Evolutionary conservation across 2,329 filamentous ascomycete genomes (phyloP).

Genomic region (Cylindrodendrum hubeiense): DNA sequence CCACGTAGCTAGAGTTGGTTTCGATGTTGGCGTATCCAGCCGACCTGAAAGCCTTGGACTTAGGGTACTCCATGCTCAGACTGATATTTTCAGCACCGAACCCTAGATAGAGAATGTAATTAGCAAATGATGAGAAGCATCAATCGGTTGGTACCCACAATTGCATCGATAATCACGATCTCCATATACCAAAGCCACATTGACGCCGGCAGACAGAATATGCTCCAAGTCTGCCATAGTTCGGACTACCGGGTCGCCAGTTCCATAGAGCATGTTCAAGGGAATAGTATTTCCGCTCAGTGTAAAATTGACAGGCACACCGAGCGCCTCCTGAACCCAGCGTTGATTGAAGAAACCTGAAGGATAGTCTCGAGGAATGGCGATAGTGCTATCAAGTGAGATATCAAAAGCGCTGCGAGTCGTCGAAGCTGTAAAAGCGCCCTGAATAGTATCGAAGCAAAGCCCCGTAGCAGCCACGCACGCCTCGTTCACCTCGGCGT

Average conservation of each 20-base stretch:
- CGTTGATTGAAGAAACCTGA: conserved; percentile 73
- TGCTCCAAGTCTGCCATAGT: conserved; percentile 60
- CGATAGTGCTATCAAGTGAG: conserved; percentile 62
- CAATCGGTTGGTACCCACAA: conserved; percentile 55
- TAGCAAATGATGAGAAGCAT: fast-evolving
- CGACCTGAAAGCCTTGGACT: conserved; percentile 62
- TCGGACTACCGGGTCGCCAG: conserved; percentile 65
- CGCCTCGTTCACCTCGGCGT: conserved; percentile 52
- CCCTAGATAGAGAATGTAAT: conserved; percentile 28
- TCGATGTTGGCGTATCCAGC: conserved; percentile 78
- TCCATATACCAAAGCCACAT: conserved; percentile 77
- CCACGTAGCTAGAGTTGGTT: conserved; percentile 73
- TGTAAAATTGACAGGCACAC: conserved; percentile 71
- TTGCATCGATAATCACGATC: conserved; percentile 71
- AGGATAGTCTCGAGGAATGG: conserved; percentile 70
- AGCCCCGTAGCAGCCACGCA: conserved; percentile 63
- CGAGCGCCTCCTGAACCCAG: conserved; percentile 68
- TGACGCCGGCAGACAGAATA: conserved; percentile 70
- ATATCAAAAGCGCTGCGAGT: conserved; percentile 65
- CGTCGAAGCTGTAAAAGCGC: conserved; percentile 11
- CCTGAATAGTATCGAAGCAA: conserved; percentile 33
- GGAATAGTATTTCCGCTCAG: conserved; percentile 55
- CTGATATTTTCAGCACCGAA: conserved; percentile 76
- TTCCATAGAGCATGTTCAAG: conserved; percentile 66
- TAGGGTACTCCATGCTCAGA: conserved; percentile 65